Conservation (phyloP, 2,329 filamentous ascomycete species). For the Arachnomyces sp. region DNA sequence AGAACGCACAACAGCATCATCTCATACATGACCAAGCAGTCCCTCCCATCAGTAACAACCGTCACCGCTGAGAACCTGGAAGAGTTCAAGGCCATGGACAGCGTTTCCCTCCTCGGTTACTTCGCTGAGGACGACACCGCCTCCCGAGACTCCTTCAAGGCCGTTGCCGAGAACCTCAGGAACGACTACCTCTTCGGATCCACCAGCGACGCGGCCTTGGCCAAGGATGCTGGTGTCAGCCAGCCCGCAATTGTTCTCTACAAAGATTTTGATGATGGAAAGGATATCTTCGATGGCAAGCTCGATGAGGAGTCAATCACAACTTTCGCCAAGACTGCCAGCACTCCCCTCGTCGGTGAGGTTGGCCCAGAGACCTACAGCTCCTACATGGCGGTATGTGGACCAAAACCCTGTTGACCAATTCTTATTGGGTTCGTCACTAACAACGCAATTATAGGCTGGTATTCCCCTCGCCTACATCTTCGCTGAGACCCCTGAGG, state of each 20-base stretch:
- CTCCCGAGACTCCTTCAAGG: slow-evolving; percentile 75
- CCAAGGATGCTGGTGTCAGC: slow-evolving; percentile 83
- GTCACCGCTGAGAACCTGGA: slow-evolving; percentile 76
- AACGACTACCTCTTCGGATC: slow-evolving; percentile 91
- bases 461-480: slow-evolving; percentile 94
- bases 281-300: slow-evolving; percentile 71
- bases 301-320: slow-evolving; percentile 75
- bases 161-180: slow-evolving; percentile 66
- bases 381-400: slow-evolving; percentile 75
- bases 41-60: slow-evolving; percentile 79
- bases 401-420: background rate
- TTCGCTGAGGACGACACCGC: slow-evolving; percentile 71
- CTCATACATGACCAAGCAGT: slow-evolving; percentile 97
- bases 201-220: slow-evolving; percentile 72
- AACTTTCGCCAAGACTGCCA: slow-evolving; percentile 73
- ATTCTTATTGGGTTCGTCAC: background rate
- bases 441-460: slow-evolving; percentile 41
- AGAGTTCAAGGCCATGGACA: slow-evolving; percentile 97
- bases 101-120: slow-evolving; percentile 90
- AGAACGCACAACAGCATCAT: slow-evolving; percentile 43
- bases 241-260: slow-evolving; percentile 85
- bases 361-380: slow-evolving; percentile 96
- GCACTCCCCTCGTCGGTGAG: slow-evolving; percentile 88
- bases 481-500: slow-evolving; percentile 86
- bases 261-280: slow-evolving; percentile 97